phyloP scores from a whole-genome alignment of 805 yeast genomes.

The Lipomyces starkeyi region DNA sequence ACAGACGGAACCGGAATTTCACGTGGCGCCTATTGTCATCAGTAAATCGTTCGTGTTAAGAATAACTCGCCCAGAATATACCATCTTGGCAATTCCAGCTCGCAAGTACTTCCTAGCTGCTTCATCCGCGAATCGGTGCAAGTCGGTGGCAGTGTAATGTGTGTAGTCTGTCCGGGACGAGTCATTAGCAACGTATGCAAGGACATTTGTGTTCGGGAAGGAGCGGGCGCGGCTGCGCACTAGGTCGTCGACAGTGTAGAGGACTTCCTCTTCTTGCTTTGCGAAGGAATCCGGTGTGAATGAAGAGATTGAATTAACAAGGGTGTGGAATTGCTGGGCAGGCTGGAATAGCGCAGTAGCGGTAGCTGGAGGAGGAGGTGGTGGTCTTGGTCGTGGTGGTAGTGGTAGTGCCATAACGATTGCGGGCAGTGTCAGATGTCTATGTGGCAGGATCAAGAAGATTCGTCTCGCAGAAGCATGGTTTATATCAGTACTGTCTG shows the following conservation, averaged over 20 bases:
- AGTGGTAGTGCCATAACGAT: conserved; percentile 49
- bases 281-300: conserved; percentile 77
- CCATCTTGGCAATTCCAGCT: conserved; percentile 16
- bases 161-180: conserved; percentile 18
- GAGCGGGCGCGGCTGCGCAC: conserved; percentile 27
- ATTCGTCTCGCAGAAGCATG: no score
- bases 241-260: conserved; percentile 28
- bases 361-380: no score
- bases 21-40: conserved; percentile 13
- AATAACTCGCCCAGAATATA: neutral
- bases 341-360: no score
- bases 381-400: conserved; percentile 46
- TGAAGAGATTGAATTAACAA: no score
- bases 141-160: conserved; percentile 19
- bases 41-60: no score
- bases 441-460: no score
- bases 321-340: no score
- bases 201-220: conserved; percentile 16
- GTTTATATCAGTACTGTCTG: no score
- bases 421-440: no score
- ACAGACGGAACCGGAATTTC: conserved; percentile 4
- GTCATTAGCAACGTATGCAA: conserved; percentile 21
- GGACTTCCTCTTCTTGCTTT: conserved; percentile 52
- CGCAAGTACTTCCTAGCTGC: conserved; percentile 18
- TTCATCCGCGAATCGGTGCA: conserved; percentile 26